phyloP scores from a whole-genome alignment of 1,284 basidiomycete genomes.

The Apiotrichum brassicae region DNA sequence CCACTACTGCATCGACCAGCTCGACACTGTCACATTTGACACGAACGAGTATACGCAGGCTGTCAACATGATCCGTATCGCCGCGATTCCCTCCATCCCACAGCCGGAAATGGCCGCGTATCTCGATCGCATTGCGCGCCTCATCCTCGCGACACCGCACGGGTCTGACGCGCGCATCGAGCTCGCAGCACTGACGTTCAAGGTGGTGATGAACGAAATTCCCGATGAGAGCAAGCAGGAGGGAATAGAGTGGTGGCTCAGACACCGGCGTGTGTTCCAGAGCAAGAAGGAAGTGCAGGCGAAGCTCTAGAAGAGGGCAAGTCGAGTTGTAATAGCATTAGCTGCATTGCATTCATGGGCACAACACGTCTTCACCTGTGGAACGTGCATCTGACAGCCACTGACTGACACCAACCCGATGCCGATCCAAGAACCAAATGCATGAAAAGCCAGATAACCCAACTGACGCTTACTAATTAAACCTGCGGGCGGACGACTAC shows the following conservation, averaged over 20 bases:
- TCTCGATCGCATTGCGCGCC: slow-evolving; percentile 21
- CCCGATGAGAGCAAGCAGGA: slow-evolving; percentile 25
- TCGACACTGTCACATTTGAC: slow-evolving; percentile 5
- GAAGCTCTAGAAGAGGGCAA: background rate
- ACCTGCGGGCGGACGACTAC: too few species aligned
- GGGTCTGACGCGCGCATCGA: slow-evolving; percentile 22
- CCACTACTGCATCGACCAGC: slow-evolving; percentile 5
- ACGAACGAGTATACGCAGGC: slow-evolving; percentile 12
- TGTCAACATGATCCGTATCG: slow-evolving; percentile 16
- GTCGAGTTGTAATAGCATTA: too few species aligned
- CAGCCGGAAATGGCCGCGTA: slow-evolving; percentile 13
- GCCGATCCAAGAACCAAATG: too few species aligned
- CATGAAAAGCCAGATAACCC: too few species aligned
- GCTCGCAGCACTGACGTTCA: slow-evolving; percentile 22
- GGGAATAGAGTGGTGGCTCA: slow-evolving; percentile 37
- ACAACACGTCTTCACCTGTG: too few species aligned
- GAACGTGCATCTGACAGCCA: too few species aligned
- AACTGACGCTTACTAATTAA: too few species aligned
- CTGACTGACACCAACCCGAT: too few species aligned
- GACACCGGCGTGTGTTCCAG: slow-evolving; percentile 19
- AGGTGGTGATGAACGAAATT: slow-evolving; percentile 28
- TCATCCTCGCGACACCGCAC: slow-evolving; percentile 13
- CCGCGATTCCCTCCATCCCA: slow-evolving; percentile 18
- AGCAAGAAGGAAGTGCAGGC: slow-evolving; percentile 3
- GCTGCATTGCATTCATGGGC: too few species aligned